Percentiles rank a stretch among this genome's conserved stretches.
Evolutionary conservation across 1,284 basidiomycete species (phyloP).

Genomic region (Hypsizygus ulmarius): DNA sequence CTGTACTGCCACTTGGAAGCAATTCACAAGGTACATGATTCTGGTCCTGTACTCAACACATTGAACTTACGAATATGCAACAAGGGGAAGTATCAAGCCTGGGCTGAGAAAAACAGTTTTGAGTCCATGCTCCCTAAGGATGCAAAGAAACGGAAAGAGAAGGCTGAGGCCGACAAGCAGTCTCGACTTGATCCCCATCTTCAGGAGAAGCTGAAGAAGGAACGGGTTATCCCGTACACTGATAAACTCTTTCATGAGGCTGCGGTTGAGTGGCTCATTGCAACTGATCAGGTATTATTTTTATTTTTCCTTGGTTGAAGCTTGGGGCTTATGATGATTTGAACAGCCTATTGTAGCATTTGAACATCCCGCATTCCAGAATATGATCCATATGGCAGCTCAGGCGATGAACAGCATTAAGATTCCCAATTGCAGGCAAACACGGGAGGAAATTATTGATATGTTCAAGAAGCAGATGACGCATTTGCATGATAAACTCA

Average conservation of each 20-base stretch:
- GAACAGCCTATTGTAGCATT: conserved; percentile 26
- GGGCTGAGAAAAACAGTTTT: not conserved
- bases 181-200: not conserved
- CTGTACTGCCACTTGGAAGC: not conserved
- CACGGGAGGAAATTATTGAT: conserved; percentile 4
- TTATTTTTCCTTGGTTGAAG: conserved; percentile 1
- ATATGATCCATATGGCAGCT: conserved; percentile 27
- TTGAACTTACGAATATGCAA: not conserved
- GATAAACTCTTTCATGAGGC: conserved; percentile 26
- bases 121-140: not conserved
- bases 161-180: not conserved
- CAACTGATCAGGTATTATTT: conserved; percentile 34
- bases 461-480: conserved; percentile 6
- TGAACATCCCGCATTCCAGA: conserved; percentile 24
- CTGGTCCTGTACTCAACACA: too few species aligned
- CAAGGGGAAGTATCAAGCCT: not conserved
- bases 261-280: conserved; percentile 36
- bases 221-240: conserved; percentile 24
- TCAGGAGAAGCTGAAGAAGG: not conserved
- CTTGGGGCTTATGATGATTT: not conserved
- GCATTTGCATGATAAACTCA: not conserved
- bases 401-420: conserved; percentile 22
- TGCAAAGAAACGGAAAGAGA: not conserved
- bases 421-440: conserved; percentile 23
- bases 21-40: not conserved